phyloP scores from a whole-genome alignment of 805 yeast genomes.

The Saturnispora hagleri region DNA sequence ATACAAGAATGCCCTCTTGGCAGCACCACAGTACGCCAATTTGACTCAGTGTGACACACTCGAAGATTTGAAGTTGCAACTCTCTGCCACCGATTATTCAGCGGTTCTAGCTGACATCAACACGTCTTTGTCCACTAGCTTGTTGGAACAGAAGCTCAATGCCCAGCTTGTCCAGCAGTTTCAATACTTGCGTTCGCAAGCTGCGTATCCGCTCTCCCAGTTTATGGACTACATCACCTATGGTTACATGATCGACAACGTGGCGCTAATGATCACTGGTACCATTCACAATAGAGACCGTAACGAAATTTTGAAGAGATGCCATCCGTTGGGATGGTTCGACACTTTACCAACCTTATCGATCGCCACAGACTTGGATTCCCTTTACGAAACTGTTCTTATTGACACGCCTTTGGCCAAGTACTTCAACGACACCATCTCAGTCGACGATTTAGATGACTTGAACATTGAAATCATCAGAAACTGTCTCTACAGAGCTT shows the following conservation, averaged over 20 bases:
- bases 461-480: conserved; percentile 91
- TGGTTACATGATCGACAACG: conserved; percentile 98
- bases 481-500: conserved; percentile 86
- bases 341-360: conserved; percentile 93
- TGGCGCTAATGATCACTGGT: conserved; percentile 91
- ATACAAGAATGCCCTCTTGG: conserved; percentile 73
- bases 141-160: conserved; percentile 74
- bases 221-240: conserved; percentile 90
- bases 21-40: conserved; percentile 76
- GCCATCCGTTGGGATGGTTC: conserved; percentile 98
- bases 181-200: conserved; percentile 74
- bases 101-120: conserved; percentile 77
- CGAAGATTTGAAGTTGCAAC: conserved; percentile 89
- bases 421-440: conserved; percentile 81
- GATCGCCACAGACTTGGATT: conserved; percentile 89
- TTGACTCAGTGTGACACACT: conserved; percentile 92
- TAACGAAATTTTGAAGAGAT: conserved; percentile 75
- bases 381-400: conserved; percentile 84
- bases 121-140: conserved; percentile 73
- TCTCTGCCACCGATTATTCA: conserved; percentile 94
- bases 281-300: conserved; percentile 92
- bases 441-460: conserved; percentile 87
- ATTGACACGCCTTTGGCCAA: conserved; percentile 98
- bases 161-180: conserved; percentile 74
- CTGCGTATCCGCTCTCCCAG: conserved; percentile 68